Evolutionary conservation across 2,329 filamentous ascomycete species (phyloP).

Genomic region (Diplodia mutila): DNA sequence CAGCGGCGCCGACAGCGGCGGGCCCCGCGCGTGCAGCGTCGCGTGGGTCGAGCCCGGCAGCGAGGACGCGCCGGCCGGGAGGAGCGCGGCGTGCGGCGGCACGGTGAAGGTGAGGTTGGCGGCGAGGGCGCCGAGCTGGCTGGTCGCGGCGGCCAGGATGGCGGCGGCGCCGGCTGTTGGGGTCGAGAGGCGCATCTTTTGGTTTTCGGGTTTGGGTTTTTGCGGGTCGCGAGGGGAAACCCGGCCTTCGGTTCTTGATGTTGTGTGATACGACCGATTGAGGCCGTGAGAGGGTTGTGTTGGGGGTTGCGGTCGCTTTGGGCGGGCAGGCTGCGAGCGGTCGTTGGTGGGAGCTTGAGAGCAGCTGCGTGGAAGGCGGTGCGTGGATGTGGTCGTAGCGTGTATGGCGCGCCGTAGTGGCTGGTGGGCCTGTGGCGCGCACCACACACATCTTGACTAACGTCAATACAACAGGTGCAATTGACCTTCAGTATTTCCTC

Average conservation of each 20-base stretch:
- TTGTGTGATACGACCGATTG: too few relatives aligned
- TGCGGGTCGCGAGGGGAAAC: too few relatives aligned
- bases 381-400: constrained; percentile 19
- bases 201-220: neutral
- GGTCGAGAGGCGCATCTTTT: neutral
- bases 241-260: too few relatives aligned
- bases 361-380: neutral
- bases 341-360: neutral
- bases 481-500: neutral
- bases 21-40: constrained; percentile 64
- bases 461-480: neutral
- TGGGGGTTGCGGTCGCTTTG: neutral
- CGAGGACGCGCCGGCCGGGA: neutral
- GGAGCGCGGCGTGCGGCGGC: constrained; percentile 29
- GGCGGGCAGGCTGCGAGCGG: neutral
- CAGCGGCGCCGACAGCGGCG: constrained; percentile 63
- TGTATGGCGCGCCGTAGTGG: constrained; percentile 3
- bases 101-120: constrained; percentile 20
- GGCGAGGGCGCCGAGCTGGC: neutral
- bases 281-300: neutral
- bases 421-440: neutral
- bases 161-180: neutral
- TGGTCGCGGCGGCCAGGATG: neutral
- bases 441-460: neutral
- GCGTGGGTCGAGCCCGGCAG: constrained; percentile 58